Evolutionary conservation across 2,329 filamentous ascomycete genomes (phyloP).

Genomic region (Hymenoscyphus occultus): DNA sequence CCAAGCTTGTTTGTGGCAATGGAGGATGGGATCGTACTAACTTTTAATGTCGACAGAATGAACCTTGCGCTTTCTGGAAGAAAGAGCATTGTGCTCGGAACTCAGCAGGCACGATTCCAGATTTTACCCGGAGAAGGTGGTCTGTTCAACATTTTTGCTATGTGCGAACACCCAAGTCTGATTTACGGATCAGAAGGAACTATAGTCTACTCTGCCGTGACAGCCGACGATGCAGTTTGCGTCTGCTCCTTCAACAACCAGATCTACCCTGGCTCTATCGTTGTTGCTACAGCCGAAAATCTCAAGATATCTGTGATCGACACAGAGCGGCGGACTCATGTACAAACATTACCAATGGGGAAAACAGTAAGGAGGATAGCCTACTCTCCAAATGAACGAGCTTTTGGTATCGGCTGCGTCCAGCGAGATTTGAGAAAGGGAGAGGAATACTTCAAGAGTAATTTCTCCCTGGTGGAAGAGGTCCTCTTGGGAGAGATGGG

Average conservation of each 20-base stretch:
- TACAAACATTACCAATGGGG: slow-evolving; percentile 72
- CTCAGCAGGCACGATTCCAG: slow-evolving; percentile 78
- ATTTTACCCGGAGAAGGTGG: slow-evolving; percentile 66
- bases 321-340: slow-evolving; percentile 80
- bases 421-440: slow-evolving; percentile 67
- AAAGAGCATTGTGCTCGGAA: slow-evolving; percentile 82
- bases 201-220: slow-evolving; percentile 90
- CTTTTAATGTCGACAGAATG: slow-evolving; percentile 65
- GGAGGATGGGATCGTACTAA: slow-evolving; percentile 88
- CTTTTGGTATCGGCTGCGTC: slow-evolving; percentile 85
- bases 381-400: slow-evolving; percentile 74
- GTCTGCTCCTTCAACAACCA: slow-evolving; percentile 80
- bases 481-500: slow-evolving; percentile 78
- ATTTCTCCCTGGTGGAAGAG: slow-evolving; percentile 89
- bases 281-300: slow-evolving; percentile 73
- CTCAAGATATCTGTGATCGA: slow-evolving; percentile 81
- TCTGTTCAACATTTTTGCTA: slow-evolving; percentile 81
- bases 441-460: slow-evolving; percentile 72
- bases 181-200: slow-evolving; percentile 88
- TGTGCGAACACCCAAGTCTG: slow-evolving; percentile 88
- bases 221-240: slow-evolving; percentile 77
- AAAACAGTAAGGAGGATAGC: slow-evolving; percentile 85
- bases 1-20: slow-evolving; percentile 85
- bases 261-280: slow-evolving; percentile 76
- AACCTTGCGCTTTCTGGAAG: slow-evolving; percentile 65